Base-by-base conservation (phyloP, 1,284 basidiomycete genomes). In the Cutaneotrichosporon cutaneum region DNA sequence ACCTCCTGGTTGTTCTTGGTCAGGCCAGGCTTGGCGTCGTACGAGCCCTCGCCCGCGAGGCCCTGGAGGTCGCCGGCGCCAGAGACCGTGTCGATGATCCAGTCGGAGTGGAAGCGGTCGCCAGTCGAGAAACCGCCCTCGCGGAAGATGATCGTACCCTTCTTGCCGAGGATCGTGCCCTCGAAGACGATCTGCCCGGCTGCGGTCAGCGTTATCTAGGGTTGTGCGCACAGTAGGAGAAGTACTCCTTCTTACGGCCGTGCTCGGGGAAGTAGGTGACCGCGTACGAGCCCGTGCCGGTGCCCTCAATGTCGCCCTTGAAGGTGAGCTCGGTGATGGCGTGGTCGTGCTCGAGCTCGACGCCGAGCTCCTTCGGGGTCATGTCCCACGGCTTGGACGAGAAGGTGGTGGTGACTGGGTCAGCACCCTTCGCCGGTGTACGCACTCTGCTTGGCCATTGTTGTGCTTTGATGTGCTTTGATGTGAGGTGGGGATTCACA, bases 141-240 rank as follows among this genome's bases (percentile, higher is more conserved):
- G 22, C 52, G 52, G 53, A 59, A 48, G 36, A 54, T 52, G 24
- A 59, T 39, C 18, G 30, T 44, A 22, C 58, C 58, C 44, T 54
- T 16, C 58, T 59, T 59, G 32, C 58, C 58, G 16, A 26, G n/a
- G 58, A 59, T 59, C 27, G 52, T 59, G 52, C 58, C 58, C 33
- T 54, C 58, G 44, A 59, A 59, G 52, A 59, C 27, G 58, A 59
- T 47, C 44, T 59, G 58, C 18, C 58, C 58, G 45, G 54, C 58
- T 58, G 24, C 26, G 2, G 7, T 26, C 45, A 48, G 22, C 45
- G 24, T 24, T 6, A 13, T 6, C n/a, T 18, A 45, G 9, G 3
- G 18, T 4, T 3, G 11, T 13, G 47, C 56, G 39, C 36, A 58
- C 56, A 33, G 32, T 57, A 57, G 14, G 56, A 32, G 26, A 57